Conservation (phyloP, 495 filamentous ascomycete species). For the Lindgomyces ingoldianus region DNA sequence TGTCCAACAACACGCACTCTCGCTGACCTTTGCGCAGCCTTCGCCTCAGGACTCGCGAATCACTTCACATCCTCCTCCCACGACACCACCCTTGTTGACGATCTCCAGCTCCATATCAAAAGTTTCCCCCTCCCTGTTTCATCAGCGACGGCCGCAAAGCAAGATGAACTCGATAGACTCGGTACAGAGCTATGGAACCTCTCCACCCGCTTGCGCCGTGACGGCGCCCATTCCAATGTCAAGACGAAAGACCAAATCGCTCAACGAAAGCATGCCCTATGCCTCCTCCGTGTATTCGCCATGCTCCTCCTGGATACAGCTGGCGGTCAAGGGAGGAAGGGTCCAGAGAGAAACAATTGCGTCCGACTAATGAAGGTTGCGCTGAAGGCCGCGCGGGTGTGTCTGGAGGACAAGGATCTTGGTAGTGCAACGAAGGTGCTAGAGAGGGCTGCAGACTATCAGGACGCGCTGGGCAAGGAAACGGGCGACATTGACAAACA, state of each 20-base stretch:
- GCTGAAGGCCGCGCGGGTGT: constrained; percentile 64
- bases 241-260: constrained; percentile 3
- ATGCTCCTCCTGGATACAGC: constrained; percentile 69
- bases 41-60: constrained; percentile 18
- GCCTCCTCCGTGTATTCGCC: constrained; percentile 62
- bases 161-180: constrained; percentile 53
- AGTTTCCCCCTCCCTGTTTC: constrained; percentile 31
- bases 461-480: constrained; percentile 55
- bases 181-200: constrained; percentile 69
- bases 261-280: constrained; percentile 20
- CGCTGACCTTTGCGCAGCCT: constrained; percentile 22
- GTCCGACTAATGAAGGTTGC: constrained; percentile 65
- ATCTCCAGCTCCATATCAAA: constrained; percentile 35
- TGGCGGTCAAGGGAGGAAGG: constrained; percentile 27
- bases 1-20: neutral
- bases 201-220: constrained; percentile 54
- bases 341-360: constrained; percentile 31
- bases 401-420: constrained; percentile 60
- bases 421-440: constrained; percentile 60
- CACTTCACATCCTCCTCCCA: constrained; percentile 5
- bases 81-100: constrained; percentile 28
- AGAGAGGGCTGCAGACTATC: constrained; percentile 64
- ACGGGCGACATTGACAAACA: constrained; percentile 38
- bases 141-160: constrained; percentile 31
- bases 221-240: constrained; percentile 9